These are phyloP conservation scores for Davidsoniella virescens DNA, from an alignment of 2,329 filamentous ascomycete genomes.

Conservation along the genomic window DNA sequence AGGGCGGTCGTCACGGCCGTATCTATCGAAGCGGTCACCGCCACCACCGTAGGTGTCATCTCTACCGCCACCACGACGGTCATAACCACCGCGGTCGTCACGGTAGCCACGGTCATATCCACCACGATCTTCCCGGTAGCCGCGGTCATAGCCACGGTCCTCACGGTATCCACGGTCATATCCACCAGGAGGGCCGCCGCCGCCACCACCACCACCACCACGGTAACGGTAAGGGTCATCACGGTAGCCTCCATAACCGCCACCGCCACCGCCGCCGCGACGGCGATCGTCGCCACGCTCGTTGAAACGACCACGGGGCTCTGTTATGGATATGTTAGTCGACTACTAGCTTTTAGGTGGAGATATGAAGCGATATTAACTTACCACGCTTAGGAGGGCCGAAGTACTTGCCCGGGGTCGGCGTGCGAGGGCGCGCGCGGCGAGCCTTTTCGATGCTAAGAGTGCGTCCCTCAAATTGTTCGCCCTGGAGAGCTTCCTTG, in stretches of 20 bases:
- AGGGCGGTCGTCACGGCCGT: slow-evolving; percentile 21
- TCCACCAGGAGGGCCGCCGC: slow-evolving; percentile 30
- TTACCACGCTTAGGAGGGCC: slow-evolving; percentile 93
- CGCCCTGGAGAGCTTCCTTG: slow-evolving; percentile 88
- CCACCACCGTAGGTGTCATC: slow-evolving; percentile 25
- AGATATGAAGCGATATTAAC: slow-evolving; percentile 20
- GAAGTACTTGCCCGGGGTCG: slow-evolving; percentile 97
- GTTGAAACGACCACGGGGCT: slow-evolving; percentile 28
- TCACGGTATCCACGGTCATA: slow-evolving; percentile 35
- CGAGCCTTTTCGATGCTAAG: slow-evolving; percentile 98
- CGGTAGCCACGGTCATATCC: slow-evolving; percentile 22
- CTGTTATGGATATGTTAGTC: slow-evolving; percentile 10
- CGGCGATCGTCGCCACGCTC: slow-evolving; percentile 51
- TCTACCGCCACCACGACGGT: slow-evolving; percentile 36
- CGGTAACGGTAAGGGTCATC: slow-evolving; percentile 44
- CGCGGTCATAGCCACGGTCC: slow-evolving; percentile 29
- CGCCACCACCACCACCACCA: slow-evolving; percentile 29
- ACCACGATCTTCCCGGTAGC: slow-evolving; percentile 34
- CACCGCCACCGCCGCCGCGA: slow-evolving; percentile 41
- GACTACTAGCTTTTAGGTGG: background rate
- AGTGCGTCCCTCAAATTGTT: slow-evolving; percentile 86
- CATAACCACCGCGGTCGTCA: slow-evolving; percentile 27
- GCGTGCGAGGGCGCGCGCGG: slow-evolving; percentile 82
- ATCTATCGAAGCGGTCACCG: slow-evolving; percentile 13
- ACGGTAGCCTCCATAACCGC: slow-evolving; percentile 30